Base-by-base conservation (phyloP, 2,329 filamentous ascomycete genomes). In the Ophiosphaerella herpotricha region DNA sequence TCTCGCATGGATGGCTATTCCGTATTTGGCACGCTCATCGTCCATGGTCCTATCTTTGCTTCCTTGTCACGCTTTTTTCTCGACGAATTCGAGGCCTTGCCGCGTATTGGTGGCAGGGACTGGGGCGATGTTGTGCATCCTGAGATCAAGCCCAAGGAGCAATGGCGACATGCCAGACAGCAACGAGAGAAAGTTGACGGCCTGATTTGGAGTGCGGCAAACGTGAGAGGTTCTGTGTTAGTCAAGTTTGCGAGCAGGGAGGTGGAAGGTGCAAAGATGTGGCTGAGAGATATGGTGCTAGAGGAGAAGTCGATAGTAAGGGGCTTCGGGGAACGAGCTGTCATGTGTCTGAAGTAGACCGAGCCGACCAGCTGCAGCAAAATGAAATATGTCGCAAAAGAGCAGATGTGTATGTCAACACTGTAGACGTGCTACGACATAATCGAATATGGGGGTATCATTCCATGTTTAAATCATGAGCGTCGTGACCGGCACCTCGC, bases 231-330 rank as follows among this genome's bases (percentile, higher is more conserved):
- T 4, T 96, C 93, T 66, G 87, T 94, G 3, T 81, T 97, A 23
- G 88, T 97, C 60, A 97, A 97, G 72, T 95, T 97, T 70, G 91
- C 90, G 1, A 90, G 92, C 1, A 81, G 80, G 46, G 87, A 87
- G 38, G 87, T 96, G 21, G 91, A 97, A 71, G 88, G 87, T 23
- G 91, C 87, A 4, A 84, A 89, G 58, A 77, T 82, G 39, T 97
- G 92, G 91, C 80, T 97, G 50, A 85, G 85, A 8, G 80, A 80
- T 6, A 89, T 97, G 83, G 76, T 96, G 39, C 74, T 79, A 39
- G 81, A 84, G 54, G 90, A 96, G 70, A 89, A 89, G 1, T 92
- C 84, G 55, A 79, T 96, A 8, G 75, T 81, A 13, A 72, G 76
- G 43, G 75, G 83, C 11, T 97, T 97, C 77, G 93, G 93, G 1